Evolutionary conservation across 2,329 filamentous ascomycete species (phyloP).

Genomic region (Orbilia brochopaga): DNA sequence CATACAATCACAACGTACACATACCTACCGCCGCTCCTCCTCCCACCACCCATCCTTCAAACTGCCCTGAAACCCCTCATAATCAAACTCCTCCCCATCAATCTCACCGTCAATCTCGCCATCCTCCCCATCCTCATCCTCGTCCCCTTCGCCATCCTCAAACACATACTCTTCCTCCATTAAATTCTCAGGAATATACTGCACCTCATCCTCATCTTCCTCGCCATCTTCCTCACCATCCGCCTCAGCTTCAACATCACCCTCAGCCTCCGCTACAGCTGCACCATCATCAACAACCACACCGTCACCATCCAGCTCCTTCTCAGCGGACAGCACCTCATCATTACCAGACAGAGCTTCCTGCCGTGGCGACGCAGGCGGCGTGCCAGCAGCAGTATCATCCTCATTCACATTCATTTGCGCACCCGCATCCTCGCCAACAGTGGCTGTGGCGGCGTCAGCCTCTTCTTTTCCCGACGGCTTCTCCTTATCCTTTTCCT

Average conservation of each 20-base stretch:
- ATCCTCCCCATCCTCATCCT: not conserved
- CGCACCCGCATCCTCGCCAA: not conserved
- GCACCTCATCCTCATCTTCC: conserved; percentile 10
- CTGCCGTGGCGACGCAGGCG: too few relatives aligned
- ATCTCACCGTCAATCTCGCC: not conserved
- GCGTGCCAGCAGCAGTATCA: too few relatives aligned
- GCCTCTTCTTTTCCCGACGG: not conserved
- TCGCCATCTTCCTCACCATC: conserved; percentile 10
- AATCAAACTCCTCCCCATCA: conserved; percentile 33
- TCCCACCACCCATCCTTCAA: conserved; percentile 16
- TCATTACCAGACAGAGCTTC: too few relatives aligned
- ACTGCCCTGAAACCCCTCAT: conserved; percentile 32
- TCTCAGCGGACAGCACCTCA: too few relatives aligned
- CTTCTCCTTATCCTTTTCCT: not conserved
- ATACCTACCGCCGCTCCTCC: not conserved
- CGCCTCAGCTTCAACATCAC: conserved; percentile 2
- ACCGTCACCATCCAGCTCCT: too few relatives aligned
- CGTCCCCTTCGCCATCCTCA: conserved; percentile 28
- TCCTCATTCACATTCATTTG: too few relatives aligned
- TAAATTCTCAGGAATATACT: conserved; percentile 24
- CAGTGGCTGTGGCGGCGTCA: not conserved
- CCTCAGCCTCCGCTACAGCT: conserved; percentile 1
- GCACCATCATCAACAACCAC: conserved; percentile 1
- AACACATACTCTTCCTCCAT: conserved; percentile 35
- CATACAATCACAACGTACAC: not conserved